Evolutionary conservation across 2,329 filamentous ascomycete species (phyloP).

Genomic region (Calonectria montana): DNA sequence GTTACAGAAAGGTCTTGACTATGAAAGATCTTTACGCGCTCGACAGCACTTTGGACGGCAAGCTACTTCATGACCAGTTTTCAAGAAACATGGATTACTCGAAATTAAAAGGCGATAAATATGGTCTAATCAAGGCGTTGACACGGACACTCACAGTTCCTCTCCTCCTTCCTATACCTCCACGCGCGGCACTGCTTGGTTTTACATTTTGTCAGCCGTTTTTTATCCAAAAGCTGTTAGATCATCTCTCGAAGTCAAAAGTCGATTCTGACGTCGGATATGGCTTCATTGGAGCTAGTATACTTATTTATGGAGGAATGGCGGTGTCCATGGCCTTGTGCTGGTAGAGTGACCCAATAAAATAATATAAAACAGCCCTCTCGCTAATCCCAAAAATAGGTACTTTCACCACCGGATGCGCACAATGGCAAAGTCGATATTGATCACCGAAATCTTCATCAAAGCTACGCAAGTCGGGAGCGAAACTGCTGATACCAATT

Average conservation of each 20-base stretch:
- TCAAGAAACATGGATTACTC: slow-evolving; percentile 13
- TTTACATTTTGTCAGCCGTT: slow-evolving; percentile 55
- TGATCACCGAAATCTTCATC: slow-evolving; percentile 44
- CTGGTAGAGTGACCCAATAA: neutral
- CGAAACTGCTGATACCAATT: slow-evolving; percentile 45
- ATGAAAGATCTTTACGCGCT: slow-evolving; percentile 21
- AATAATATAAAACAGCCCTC: neutral
- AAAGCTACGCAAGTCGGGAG: slow-evolving; percentile 42
- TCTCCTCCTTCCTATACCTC: slow-evolving; percentile 12
- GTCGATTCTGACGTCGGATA: slow-evolving; percentile 38
- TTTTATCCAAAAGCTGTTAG: slow-evolving; percentile 47
- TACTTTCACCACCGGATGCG: slow-evolving; percentile 18
- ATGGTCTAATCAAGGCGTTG: slow-evolving; percentile 2
- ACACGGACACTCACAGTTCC: neutral
- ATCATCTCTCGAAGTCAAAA: slow-evolving; percentile 38
- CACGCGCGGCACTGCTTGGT: slow-evolving; percentile 19
- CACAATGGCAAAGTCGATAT: slow-evolving; percentile 17
- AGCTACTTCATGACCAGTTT: slow-evolving; percentile 6
- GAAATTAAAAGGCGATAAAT: slow-evolving; percentile 14
- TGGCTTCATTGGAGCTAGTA: slow-evolving; percentile 52
- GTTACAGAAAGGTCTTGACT: slow-evolving; percentile 7
- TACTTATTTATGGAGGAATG: slow-evolving; percentile 54
- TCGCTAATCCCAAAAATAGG: neutral
- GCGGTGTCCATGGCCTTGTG: slow-evolving; percentile 35
- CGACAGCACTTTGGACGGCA: neutral